Evolutionary conservation across 306 rosid genomes (phyloP).

Genomic region (Lupinus albus): DNA sequence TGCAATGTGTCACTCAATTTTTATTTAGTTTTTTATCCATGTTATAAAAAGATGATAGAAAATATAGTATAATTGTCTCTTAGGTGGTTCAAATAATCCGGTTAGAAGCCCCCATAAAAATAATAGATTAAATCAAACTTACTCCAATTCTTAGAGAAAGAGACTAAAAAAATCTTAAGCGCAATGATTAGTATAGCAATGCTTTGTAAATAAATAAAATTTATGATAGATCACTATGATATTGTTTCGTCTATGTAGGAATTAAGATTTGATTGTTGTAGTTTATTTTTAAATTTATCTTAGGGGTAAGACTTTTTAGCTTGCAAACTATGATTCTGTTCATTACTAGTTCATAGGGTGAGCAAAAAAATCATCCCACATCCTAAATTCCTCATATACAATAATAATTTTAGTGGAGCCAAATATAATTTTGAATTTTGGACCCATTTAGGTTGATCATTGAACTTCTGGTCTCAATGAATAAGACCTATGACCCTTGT

Average conservation of each 20-base stretch:
- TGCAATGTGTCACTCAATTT: slow-evolving; percentile 10
- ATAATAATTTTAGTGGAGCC: not conserved
- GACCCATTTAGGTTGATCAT: not conserved
- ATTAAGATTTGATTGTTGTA: too few relatives aligned
- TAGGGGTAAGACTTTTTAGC: not conserved
- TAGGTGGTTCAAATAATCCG: too few relatives aligned
- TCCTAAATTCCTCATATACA: not conserved
- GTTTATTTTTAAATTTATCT: not conserved
- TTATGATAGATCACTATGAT: too few relatives aligned
- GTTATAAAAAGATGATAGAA: too few relatives aligned
- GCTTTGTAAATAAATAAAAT: too few relatives aligned
- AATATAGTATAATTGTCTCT: too few relatives aligned
- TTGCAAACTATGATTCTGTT: not conserved
- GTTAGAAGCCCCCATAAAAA: too few relatives aligned
- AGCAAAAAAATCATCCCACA: not conserved
- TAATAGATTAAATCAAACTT: too few relatives aligned
- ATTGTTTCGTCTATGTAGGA: too few relatives aligned
- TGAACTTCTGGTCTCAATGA: not conserved
- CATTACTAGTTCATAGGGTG: not conserved
- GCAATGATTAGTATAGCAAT: too few relatives aligned
- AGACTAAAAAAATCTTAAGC: too few relatives aligned
- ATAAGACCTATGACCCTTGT: not conserved
- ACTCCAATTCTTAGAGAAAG: too few relatives aligned
- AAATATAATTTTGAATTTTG: not conserved
- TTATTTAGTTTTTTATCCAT: not conserved